These are phyloP conservation scores for Rhizopus arrhizus DNA, from an alignment of 371 early-diverging fungal genomes.

Conservation along the genomic window DNA sequence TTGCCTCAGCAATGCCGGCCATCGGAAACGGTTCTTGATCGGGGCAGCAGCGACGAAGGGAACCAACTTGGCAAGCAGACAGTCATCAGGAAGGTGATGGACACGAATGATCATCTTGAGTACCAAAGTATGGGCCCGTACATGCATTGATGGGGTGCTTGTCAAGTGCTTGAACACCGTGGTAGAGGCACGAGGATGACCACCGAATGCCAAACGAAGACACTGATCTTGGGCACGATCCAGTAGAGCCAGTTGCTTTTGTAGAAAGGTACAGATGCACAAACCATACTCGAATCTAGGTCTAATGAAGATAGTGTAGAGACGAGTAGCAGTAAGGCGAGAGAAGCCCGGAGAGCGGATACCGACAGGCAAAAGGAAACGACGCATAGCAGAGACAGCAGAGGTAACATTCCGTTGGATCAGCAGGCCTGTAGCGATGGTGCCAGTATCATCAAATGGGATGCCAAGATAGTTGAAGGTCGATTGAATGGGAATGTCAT, in stretches of 20 bases:
- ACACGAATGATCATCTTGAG: not conserved
- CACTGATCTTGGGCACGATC: not conserved
- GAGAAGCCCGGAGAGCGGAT: constrained; percentile 6
- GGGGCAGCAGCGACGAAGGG: not conserved
- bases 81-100: not conserved
- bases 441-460: constrained; percentile 3
- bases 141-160: not conserved
- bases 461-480: constrained; percentile 6
- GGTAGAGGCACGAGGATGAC: not conserved
- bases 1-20: not conserved
- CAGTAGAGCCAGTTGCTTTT: not conserved
- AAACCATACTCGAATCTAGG: constrained; percentile 9
- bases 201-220: not conserved
- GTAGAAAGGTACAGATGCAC: not conserved
- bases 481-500: too few species aligned
- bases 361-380: not conserved
- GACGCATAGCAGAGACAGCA: constrained; percentile 5
- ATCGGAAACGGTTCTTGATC: not conserved
- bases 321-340: not conserved
- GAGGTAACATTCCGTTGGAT: not conserved
- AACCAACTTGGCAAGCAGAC: not conserved
- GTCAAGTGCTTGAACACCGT: not conserved
- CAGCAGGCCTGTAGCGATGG: not conserved
- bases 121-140: not conserved
- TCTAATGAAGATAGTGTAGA: constrained; percentile 5